Conservation (phyloP, 306 rosid species). For the Malus fusca region DNA sequence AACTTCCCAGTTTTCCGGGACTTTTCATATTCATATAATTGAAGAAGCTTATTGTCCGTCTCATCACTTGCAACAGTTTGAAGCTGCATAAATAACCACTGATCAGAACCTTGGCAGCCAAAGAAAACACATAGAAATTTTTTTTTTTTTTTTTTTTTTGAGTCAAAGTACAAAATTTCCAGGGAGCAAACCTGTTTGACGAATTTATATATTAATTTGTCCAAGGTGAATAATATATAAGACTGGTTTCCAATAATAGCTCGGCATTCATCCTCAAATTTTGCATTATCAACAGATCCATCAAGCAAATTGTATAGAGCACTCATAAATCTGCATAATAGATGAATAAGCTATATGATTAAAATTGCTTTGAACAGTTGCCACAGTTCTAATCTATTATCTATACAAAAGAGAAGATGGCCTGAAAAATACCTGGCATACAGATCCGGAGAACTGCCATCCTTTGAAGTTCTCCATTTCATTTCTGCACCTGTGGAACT, state of each 20-base stretch:
- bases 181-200: constrained; percentile 67
- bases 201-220: constrained; percentile 83
- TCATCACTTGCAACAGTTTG: constrained; percentile 82
- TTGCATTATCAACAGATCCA: constrained; percentile 82
- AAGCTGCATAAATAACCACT: constrained; percentile 52
- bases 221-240: constrained; percentile 84
- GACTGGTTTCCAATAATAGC: constrained; percentile 89
- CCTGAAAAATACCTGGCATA: constrained; percentile 52
- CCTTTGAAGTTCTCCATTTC: constrained; percentile 62
- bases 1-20: constrained; percentile 68
- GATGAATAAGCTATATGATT: not conserved
- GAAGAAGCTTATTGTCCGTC: constrained; percentile 75
- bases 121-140: not conserved
- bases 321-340: constrained; percentile 57
- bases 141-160: too few relatives aligned
- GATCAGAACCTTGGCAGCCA: constrained; percentile 19
- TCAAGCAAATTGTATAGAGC: constrained; percentile 83
- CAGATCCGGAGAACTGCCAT: constrained; percentile 49
- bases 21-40: constrained; percentile 74
- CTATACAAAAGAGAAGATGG: constrained; percentile 2
- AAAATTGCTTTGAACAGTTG: not conserved
- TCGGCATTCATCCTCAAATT: constrained; percentile 98
- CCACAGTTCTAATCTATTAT: not conserved
- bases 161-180: not conserved
- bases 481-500: constrained; percentile 60